Evolutionary conservation across 768 basidiomycete genomes (phyloP), one percentile per base, ranked within the genome.

Genomic region (Royoungia palumana): DNA sequence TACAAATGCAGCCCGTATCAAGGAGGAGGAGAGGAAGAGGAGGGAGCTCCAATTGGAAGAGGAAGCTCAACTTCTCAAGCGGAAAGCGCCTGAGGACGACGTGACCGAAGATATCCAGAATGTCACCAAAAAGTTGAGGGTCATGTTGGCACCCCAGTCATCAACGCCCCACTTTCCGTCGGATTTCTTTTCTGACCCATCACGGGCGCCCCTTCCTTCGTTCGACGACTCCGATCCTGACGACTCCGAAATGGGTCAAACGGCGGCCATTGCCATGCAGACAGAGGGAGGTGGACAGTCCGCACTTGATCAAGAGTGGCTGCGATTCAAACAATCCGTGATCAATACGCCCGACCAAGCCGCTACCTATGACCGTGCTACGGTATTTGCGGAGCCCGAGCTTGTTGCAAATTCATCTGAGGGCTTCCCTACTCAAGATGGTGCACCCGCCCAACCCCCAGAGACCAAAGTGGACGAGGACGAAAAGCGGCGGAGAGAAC

Each of bases 111-210:
- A 72, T 38, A 4, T 27, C 6, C 10, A 17, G 55, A 56, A 58
- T 41, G 50, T 63, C 46, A 38, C 58, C 30, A 71, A 70, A 55
- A 70, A 62, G 54, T 63, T 63, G 34, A 69, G 65, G 38, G 53
- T 57, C 35, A 44, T 54, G 19, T 25, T 57, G 2, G 57, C 40
- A 17, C 35, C 52, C 41, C 52, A n/a, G 37, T 39, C 55, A 13
- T 51, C 51, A n/a, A 41, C 48, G 28, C 48, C 57, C 30, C 43
- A 32, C 49, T 78, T 89, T 45, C 87, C 88, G 7, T 62, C 70
- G 2, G 82, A 86, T 65, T 91, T 91, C 72, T 91, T 91, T 72
- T 89, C 89, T n/a, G 85, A 91, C 58, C 76, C 83, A 13, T 78
- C 78, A 14, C 77, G 75, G 30, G 74, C 72, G 2, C 79, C 76